Conservation (phyloP, 495 filamentous ascomycete species). For the Aspergillus taichungensis region DNA sequence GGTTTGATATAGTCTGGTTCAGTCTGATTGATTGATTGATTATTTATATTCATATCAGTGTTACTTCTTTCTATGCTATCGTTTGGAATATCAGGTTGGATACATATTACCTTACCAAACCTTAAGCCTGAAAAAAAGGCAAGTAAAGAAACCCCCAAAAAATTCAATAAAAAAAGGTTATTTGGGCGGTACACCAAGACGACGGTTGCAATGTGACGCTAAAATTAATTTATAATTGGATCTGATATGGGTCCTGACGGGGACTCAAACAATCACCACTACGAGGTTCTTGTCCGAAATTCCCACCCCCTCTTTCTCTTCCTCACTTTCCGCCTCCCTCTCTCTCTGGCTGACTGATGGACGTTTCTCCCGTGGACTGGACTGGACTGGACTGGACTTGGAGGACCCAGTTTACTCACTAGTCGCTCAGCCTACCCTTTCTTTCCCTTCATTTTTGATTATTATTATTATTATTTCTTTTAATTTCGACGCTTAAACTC, state of each 20-base stretch:
- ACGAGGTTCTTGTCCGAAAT: slow-evolving; percentile 17
- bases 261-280: slow-evolving; percentile 11
- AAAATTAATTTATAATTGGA: slow-evolving; percentile 32
- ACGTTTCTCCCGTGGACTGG: too few species aligned
- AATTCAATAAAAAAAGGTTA: slow-evolving; percentile 2
- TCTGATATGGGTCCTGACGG: slow-evolving; percentile 29
- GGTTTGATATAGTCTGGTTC: too few species aligned
- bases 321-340: slow-evolving; percentile 2
- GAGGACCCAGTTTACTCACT: too few species aligned
- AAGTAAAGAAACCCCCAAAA: slow-evolving; percentile 4
- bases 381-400: too few species aligned
- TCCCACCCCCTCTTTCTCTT: slow-evolving; percentile 7
- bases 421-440: not conserved
- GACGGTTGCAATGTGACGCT: slow-evolving; percentile 32
- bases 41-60: too few species aligned
- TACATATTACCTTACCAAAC: too few species aligned
- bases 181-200: slow-evolving; percentile 13
- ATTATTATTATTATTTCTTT: too few species aligned
- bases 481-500: too few species aligned
- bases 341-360: not conserved
- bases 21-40: too few species aligned
- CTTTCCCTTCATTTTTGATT: slow-evolving; percentile 1
- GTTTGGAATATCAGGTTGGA: too few species aligned
- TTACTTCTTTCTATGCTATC: too few species aligned
- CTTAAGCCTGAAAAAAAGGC: not conserved